Evolutionary conservation across 2,329 filamentous ascomycete species (phyloP), one percentile per base, ranked within the genome.

Genomic region (Neopestalotiopsis rosae): DNA sequence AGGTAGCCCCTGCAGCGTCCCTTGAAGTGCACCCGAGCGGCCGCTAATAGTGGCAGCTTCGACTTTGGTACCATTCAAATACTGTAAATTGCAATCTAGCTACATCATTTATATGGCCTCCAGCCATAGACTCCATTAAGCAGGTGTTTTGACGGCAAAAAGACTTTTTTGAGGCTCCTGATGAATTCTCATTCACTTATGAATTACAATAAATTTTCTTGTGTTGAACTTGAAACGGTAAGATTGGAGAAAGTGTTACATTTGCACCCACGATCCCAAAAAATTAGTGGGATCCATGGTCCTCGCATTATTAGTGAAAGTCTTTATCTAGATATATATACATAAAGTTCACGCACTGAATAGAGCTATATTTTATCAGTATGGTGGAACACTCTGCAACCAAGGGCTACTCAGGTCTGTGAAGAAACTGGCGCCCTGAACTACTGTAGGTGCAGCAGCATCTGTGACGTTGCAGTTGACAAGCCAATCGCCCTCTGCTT

Each of bases 351-450:
- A 38, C 10, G 10, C 34, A 38, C 5, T n/a, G 6, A 49, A 20
- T 49, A 49, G 4, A 10, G 38, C 17, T 52, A 5, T 38, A 14
- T 20, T 38, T 24, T 17, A 24, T 40, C 20, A 66, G 30, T 61
- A 76, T 45, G 73, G 71, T 49, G 71, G 45, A 4, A 77, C 58
- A 58, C 71, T 72, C 66, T 74, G 69, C 42, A 84, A 66, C 70
- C 82, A 82, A 30, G 79, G 72, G 49, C 81, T 80, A 24, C 77
- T 75, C 68, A 87, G 72, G 69, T 87, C 77, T 0, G 83, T 86
- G 63, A 84, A 85, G 72, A 87, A 87, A 38, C 83, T 85, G 0
- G 85, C 85, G 0, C 85, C 85, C 68, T 79, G 78, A 28, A 85
- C 82, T 61, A 72, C 77, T 0, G 75, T 81, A 1, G 83, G 83